Evolutionary conservation across 352 stramenopile genomes (phyloP).

Genomic region (Pythium dissotocum): DNA sequence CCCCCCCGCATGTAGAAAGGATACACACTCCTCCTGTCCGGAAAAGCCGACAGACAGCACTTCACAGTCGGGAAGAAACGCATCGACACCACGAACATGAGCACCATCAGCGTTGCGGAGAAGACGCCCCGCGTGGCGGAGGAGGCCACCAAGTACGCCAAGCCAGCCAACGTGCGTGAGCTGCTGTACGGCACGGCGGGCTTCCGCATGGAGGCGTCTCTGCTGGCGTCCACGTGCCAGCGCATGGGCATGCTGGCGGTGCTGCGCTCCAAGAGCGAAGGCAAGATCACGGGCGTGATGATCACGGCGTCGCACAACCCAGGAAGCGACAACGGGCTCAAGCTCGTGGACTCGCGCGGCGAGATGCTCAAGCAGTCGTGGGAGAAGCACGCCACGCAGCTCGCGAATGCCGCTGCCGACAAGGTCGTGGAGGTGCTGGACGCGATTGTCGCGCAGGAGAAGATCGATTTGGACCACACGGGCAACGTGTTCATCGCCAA

Average conservation of each 20-base stretch:
- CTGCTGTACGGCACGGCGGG: constrained; percentile 94
- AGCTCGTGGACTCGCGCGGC: constrained; percentile 93
- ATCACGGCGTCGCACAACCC: constrained; percentile 95
- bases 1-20: neutral
- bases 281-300: constrained; percentile 91
- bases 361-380: constrained; percentile 92
- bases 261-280: constrained; percentile 73
- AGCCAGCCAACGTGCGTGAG: constrained; percentile 42
- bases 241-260: constrained; percentile 91
- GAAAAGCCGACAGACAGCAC: too few relatives aligned
- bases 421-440: constrained; percentile 87
- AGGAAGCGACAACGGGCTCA: constrained; percentile 92
- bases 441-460: constrained; percentile 65
- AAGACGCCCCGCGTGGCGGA: constrained; percentile 82
- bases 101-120: constrained; percentile 59
- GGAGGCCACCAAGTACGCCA: constrained; percentile 72
- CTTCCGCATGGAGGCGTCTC: constrained; percentile 91
- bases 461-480: constrained; percentile 81
- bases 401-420: constrained; percentile 79
- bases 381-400: constrained; percentile 86
- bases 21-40: neutral
- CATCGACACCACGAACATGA: constrained; percentile 28
- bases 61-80: neutral
- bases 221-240: constrained; percentile 92
- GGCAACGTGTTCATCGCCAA: constrained; percentile 89